Percentiles rank a stretch among this genome's conserved stretches.
phyloP scores from a whole-genome alignment of 352 stramenopile genomes.

The Phytopythium kandeliae region DNA sequence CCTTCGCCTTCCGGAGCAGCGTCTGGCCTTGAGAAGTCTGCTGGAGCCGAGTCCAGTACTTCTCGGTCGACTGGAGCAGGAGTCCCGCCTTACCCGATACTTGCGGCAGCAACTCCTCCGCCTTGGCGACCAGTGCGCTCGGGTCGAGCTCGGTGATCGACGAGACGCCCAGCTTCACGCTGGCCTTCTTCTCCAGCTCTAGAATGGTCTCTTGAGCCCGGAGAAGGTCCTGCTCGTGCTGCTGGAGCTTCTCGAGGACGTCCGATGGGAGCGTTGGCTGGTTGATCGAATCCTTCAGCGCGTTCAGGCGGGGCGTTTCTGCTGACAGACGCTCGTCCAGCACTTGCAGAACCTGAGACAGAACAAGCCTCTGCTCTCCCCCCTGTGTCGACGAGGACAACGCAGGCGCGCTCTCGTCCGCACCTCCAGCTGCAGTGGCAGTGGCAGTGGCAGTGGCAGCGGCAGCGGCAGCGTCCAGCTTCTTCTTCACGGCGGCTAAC shows the following conservation, averaged over 20 bases:
- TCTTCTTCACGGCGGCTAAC: constrained; percentile 30
- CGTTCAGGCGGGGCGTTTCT: constrained; percentile 35
- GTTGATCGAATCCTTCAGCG: constrained; percentile 31
- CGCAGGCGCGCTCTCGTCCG: constrained; percentile 2
- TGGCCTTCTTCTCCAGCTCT: constrained; percentile 53
- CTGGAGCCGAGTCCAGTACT: constrained; percentile 67
- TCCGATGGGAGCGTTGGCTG: constrained; percentile 34
- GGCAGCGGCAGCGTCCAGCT: constrained; percentile 7
- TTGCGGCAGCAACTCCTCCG: constrained; percentile 58
- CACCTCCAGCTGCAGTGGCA: no score
- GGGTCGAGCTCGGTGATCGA: constrained; percentile 56
- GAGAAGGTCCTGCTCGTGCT: constrained; percentile 50
- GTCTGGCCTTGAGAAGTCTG: constrained; percentile 59
- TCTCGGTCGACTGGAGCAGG: constrained; percentile 59
- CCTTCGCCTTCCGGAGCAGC: constrained; percentile 62
- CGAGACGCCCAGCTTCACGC: constrained; percentile 47
- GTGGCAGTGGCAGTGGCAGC: no score
- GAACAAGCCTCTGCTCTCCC: constrained; percentile 38
- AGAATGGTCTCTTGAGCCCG: constrained; percentile 51
- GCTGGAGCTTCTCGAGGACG: constrained; percentile 44
- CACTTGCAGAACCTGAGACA: constrained; percentile 60
- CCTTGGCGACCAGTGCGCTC: constrained; percentile 45
- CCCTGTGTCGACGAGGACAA: constrained; percentile 8
- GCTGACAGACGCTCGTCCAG: constrained; percentile 45
- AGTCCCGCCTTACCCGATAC: constrained; percentile 43